These are phyloP conservation scores for Leishmania arabica DNA, from an alignment of 208 protist genomes.

Conservation along the genomic window DNA sequence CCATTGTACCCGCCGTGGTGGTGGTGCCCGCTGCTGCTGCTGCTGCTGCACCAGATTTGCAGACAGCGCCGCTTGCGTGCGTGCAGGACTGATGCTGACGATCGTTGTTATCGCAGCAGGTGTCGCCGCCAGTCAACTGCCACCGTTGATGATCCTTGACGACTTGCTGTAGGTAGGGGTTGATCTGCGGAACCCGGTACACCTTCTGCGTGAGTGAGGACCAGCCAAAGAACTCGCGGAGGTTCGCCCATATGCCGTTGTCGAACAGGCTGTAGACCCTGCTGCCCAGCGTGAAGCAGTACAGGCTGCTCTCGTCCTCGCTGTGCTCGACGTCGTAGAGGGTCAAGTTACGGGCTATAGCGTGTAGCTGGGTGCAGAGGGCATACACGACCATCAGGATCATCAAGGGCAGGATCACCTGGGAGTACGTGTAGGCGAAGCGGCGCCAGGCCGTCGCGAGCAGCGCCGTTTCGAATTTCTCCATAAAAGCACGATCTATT, in stretches of 20 bases:
- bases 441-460: slow-evolving; percentile 31
- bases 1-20: background rate
- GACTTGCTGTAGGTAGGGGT: slow-evolving; percentile 39
- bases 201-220: slow-evolving; percentile 33
- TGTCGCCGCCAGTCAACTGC: slow-evolving; percentile 30
- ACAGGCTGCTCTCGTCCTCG: slow-evolving; percentile 54
- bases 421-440: slow-evolving; percentile 63
- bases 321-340: slow-evolving; percentile 63
- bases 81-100: background rate
- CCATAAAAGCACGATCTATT: background rate
- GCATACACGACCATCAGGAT: slow-evolving; percentile 36
- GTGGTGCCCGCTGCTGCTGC: background rate
- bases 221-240: slow-evolving; percentile 45
- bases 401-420: slow-evolving; percentile 46
- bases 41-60: background rate
- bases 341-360: slow-evolving; percentile 68
- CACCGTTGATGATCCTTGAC: slow-evolving; percentile 54
- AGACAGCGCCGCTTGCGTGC: background rate
- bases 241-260: slow-evolving; percentile 45
- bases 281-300: slow-evolving; percentile 66
- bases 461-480: background rate
- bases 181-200: slow-evolving; percentile 68
- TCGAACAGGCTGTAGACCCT: slow-evolving; percentile 77
- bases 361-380: slow-evolving; percentile 44
- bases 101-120: slow-evolving; percentile 16